phyloP scores from a whole-genome alignment of 225 moss, liverwort and hornwort species.

The Marchantia polymorpha region DNA sequence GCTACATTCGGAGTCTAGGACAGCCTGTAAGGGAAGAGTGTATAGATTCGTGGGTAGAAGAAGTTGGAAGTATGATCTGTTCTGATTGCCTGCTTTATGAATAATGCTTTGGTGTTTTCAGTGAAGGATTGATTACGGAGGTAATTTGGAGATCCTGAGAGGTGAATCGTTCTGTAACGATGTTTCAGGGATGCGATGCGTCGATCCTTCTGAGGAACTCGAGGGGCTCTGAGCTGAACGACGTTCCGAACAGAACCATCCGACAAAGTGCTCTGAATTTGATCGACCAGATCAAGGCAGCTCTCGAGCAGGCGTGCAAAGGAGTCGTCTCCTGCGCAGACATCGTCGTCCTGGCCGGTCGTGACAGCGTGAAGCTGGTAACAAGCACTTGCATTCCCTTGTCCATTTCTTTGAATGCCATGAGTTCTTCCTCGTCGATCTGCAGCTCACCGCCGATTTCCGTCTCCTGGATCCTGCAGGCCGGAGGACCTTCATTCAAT shows the following conservation, averaged over 20 bases:
- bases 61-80: too few relatives aligned
- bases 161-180: too few relatives aligned
- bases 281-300: constrained; percentile 37
- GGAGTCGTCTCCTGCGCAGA: constrained; percentile 47
- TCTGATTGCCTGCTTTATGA: too few relatives aligned
- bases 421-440: background rate
- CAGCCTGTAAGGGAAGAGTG: too few relatives aligned
- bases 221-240: constrained; percentile 36
- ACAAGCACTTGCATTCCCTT: background rate
- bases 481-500: constrained; percentile 27
- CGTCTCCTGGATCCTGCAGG: background rate
- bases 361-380: constrained; percentile 35
- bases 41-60: too few relatives aligned
- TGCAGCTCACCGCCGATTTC: background rate
- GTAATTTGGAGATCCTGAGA: too few relatives aligned
- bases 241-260: constrained; percentile 30
- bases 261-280: constrained; percentile 32
- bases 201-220: constrained; percentile 37
- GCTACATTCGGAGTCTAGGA: too few relatives aligned
- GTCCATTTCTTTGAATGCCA: background rate
- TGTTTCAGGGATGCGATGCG: constrained; percentile 46
- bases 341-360: constrained; percentile 38
- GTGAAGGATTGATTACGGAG: too few relatives aligned
- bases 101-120: too few relatives aligned
- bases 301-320: constrained; percentile 33